Conservation (phyloP, 179 eudicot species). For the Corrigiola litoralis region DNA sequence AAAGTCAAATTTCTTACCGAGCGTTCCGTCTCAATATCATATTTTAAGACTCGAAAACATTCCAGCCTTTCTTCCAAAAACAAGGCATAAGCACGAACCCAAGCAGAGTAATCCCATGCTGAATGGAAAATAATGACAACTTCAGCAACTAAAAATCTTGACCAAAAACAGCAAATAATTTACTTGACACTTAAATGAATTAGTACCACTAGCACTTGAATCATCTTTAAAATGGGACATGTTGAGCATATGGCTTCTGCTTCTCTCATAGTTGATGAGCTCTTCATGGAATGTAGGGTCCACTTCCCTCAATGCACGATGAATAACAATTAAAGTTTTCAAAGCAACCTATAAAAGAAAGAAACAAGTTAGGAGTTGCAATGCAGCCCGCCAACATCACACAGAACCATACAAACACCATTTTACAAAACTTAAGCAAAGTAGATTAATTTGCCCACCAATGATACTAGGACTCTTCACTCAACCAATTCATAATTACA, state of each 20-base stretch:
- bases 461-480: background rate
- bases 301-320: constrained; percentile 93
- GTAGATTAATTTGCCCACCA: background rate
- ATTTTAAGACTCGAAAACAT: constrained; percentile 79
- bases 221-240: constrained; percentile 93
- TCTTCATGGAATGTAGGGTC: constrained; percentile 93
- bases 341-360: constrained; percentile 70
- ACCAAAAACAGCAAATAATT: background rate
- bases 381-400: background rate
- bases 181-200: background rate
- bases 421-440: background rate
- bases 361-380: background rate
- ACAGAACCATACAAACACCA: background rate
- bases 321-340: constrained; percentile 85
- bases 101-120: constrained; percentile 99
- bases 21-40: constrained; percentile 80
- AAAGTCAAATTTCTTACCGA: constrained; percentile 43
- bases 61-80: constrained; percentile 94
- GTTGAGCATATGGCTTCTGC: constrained; percentile 76
- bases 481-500: too few species aligned
- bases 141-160: constrained; percentile 12
- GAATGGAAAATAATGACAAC: constrained; percentile 21
- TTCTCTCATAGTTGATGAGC: constrained; percentile 70
- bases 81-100: constrained; percentile 90
- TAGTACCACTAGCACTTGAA: constrained; percentile 82